Evolutionary conservation across 305 asterid species (phyloP).

Genomic region (Fraxinus baroniana): DNA sequence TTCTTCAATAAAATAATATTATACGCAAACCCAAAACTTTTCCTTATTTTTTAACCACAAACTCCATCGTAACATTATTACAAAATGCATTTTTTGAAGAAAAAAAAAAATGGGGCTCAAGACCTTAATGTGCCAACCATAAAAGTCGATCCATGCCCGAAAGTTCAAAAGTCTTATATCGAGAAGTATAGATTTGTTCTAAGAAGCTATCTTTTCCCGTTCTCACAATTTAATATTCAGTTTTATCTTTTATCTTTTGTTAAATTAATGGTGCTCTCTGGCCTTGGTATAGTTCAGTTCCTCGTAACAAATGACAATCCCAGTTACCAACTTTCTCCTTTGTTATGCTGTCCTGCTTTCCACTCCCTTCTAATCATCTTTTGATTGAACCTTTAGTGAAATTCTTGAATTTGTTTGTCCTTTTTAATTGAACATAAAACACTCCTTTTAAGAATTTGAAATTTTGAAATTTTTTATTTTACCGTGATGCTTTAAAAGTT

Average conservation of each 20-base stretch:
- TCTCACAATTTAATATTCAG: background rate
- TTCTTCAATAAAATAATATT: no score
- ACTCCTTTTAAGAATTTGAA: background rate
- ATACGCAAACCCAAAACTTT: no score
- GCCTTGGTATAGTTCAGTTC: background rate
- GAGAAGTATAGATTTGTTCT: background rate
- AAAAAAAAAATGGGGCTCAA: no score
- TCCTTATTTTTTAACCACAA: no score
- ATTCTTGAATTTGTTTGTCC: background rate
- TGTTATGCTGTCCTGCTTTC: background rate
- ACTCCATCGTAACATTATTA: no score
- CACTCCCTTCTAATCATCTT: background rate
- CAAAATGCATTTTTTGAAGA: no score
- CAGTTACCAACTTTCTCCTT: background rate
- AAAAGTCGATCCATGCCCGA: background rate
- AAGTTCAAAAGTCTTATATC: background rate
- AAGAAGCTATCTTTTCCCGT: slow-evolving; percentile 15
- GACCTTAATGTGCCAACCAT: background rate
- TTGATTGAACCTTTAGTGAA: background rate
- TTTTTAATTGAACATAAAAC: background rate
- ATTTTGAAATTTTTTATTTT: background rate
- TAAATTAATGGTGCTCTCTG: slow-evolving; percentile 1
- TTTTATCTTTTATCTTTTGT: background rate
- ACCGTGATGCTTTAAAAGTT: background rate
- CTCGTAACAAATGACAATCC: background rate